These are phyloP conservation scores for Tricholoma flavovirens DNA, from an alignment of 768 basidiomycete genomes.

Conservation along the genomic window DNA sequence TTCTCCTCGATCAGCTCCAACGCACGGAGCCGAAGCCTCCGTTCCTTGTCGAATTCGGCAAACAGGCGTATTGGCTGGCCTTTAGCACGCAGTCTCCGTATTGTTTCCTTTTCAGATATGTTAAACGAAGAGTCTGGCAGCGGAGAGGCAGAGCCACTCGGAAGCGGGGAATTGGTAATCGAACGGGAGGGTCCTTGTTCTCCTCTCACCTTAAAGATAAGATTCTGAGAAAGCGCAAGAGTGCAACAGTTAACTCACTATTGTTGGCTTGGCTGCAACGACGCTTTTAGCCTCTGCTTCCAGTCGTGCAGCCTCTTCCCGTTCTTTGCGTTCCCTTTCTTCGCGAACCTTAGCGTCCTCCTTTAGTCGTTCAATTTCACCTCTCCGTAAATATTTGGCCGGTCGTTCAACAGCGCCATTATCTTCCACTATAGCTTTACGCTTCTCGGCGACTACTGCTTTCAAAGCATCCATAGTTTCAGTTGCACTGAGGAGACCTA, in stretches of 20 bases:
- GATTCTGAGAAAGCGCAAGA: constrained; percentile 10
- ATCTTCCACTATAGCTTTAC: constrained; percentile 63
- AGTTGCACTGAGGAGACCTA: no score
- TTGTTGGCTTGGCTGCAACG: constrained; percentile 24
- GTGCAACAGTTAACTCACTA: constrained; percentile 37
- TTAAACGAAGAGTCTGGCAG: constrained; percentile 64
- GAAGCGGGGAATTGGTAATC: constrained; percentile 35
- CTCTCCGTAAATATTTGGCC: constrained; percentile 85
- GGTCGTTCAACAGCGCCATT: constrained; percentile 37
- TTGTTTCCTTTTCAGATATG: constrained; percentile 88
- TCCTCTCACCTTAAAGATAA: constrained; percentile 36
- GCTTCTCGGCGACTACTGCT: constrained; percentile 83
- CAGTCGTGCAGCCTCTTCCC: constrained; percentile 14
- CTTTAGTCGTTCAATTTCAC: constrained; percentile 77
- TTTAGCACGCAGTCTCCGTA: constrained; percentile 82
- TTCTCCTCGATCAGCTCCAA: constrained; percentile 94
- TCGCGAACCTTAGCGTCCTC: constrained; percentile 34
- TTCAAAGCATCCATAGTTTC: constrained; percentile 81
- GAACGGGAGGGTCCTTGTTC: constrained; percentile 40
- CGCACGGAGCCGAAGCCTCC: constrained; percentile 83
- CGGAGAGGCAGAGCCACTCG: constrained; percentile 34
- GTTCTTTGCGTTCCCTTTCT: constrained; percentile 23
- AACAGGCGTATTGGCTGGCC: constrained; percentile 95
- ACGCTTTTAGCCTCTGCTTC: constrained; percentile 29
- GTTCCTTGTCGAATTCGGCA: constrained; percentile 92